phyloP scores from a whole-genome alignment of 768 basidiomycete genomes.

The Cantharellus anzutake region DNA sequence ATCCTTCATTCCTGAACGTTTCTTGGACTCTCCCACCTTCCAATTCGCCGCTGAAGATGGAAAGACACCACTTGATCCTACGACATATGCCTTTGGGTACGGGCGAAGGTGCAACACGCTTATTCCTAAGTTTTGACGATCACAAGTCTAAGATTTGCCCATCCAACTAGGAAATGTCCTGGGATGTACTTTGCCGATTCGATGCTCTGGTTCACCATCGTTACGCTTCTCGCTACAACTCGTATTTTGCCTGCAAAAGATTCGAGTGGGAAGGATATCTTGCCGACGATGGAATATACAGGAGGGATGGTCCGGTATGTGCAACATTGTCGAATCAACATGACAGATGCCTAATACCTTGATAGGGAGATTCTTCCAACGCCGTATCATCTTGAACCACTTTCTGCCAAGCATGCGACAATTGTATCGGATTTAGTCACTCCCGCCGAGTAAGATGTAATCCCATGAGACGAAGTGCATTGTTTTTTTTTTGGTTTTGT shows the following conservation, averaged over 20 bases:
- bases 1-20: neutral
- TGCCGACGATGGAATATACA: conserved; percentile 5
- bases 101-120: neutral
- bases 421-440: no score
- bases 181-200: conserved; percentile 17
- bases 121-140: neutral
- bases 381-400: no score
- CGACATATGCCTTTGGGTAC: neutral
- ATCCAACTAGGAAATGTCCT: conserved; percentile 8
- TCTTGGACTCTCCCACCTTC: neutral
- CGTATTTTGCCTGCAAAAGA: conserved; percentile 10
- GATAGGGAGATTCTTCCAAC: no score
- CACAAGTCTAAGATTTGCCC: no score
- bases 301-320: no score
- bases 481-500: no score
- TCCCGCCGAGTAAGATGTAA: no score
- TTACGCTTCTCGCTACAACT: conserved; percentile 10
- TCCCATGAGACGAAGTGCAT: no score
- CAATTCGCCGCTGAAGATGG: neutral
- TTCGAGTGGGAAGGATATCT: conserved; percentile 8
- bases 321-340: no score
- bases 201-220: conserved; percentile 15
- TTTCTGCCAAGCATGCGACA: no score
- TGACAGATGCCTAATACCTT: no score
- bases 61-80: neutral